Percentiles rank a stretch among this genome's conserved stretches.
These are phyloP conservation scores for Scutellaria barbata DNA, from an alignment of 257 asterid genomes.

Conservation along the genomic window DNA sequence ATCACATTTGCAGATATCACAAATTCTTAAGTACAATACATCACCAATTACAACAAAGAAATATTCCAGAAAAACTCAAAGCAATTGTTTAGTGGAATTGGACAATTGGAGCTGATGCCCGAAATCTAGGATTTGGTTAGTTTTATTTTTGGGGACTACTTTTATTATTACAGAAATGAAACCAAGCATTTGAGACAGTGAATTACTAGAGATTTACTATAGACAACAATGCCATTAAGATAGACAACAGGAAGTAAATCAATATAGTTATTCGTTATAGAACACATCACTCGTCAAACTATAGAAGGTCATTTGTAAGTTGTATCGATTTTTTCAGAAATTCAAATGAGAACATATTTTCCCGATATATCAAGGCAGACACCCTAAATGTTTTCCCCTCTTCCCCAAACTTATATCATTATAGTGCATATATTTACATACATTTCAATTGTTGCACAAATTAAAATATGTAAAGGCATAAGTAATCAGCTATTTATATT, in stretches of 20 bases:
- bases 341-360: background rate
- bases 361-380: background rate
- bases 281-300: slow-evolving; percentile 3
- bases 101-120: slow-evolving; percentile 17
- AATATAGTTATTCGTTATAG: background rate
- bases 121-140: slow-evolving; percentile 12
- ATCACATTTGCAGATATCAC: slow-evolving; percentile 30
- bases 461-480: background rate
- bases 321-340: slow-evolving; percentile 3
- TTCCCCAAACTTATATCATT: background rate
- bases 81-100: slow-evolving; percentile 20
- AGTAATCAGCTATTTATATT: slow-evolving; percentile 1
- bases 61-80: slow-evolving; percentile 17
- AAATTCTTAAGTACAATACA: slow-evolving; percentile 15
- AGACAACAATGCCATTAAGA: background rate
- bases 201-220: background rate
- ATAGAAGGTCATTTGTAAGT: background rate
- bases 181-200: background rate
- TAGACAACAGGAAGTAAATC: background rate
- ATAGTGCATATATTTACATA: background rate
- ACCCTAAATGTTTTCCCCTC: background rate
- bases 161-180: background rate
- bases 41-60: background rate
- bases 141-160: background rate
- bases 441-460: background rate